Evolutionary conservation across 2,329 filamentous ascomycete species (phyloP).

Genomic region (Thermothelomyces thermophilus): DNA sequence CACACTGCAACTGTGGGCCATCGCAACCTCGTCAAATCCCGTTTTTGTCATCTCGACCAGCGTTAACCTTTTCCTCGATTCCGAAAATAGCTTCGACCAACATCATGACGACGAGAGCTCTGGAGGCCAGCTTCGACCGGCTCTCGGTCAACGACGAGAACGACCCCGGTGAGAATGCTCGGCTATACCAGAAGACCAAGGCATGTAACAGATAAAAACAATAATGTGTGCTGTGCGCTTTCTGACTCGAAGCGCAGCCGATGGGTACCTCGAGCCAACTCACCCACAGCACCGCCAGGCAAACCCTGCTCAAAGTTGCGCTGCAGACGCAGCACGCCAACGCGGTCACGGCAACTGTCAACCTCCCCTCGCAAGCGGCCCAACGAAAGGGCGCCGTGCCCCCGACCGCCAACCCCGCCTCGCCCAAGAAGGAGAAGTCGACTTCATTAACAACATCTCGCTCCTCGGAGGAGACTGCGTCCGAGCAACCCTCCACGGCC

Average conservation of each 20-base stretch:
- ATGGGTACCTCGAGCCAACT: constrained; percentile 36
- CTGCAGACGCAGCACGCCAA: constrained; percentile 71
- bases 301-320: constrained; percentile 80
- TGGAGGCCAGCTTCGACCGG: constrained; percentile 85
- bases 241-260: constrained; percentile 1
- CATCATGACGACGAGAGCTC: constrained; percentile 63
- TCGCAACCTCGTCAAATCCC: background rate
- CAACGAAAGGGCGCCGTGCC: constrained; percentile 41
- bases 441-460: constrained; percentile 28
- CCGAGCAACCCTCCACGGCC: constrained; percentile 43
- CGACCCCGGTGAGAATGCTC: constrained; percentile 49
- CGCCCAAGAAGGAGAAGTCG: constrained; percentile 43
- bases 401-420: constrained; percentile 15
- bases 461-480: constrained; percentile 43
- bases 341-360: constrained; percentile 57
- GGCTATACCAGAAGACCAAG: constrained; percentile 66
- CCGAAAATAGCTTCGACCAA: background rate
- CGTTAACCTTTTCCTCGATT: background rate
- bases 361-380: constrained; percentile 59
- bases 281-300: constrained; percentile 53
- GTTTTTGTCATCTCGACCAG: background rate
- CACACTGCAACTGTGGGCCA: constrained; percentile 16
- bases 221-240: background rate
- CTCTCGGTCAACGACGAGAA: constrained; percentile 89
- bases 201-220: constrained; percentile 38